phyloP scores from a whole-genome alignment of 768 basidiomycete species.

The Tricholoma bakamatsutake region DNA sequence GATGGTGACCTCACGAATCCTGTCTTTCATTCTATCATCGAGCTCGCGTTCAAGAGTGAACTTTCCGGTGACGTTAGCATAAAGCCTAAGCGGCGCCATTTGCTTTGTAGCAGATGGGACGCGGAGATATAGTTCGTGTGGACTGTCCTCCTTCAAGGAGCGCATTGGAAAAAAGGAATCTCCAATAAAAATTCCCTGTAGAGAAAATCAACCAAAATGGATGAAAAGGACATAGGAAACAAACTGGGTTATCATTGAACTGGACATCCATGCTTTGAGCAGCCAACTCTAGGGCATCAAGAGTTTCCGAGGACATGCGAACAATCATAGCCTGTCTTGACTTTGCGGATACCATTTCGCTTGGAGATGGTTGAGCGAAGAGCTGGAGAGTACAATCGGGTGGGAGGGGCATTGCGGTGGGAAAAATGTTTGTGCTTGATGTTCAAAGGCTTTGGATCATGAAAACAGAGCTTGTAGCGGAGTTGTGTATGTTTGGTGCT shows the following conservation, averaged over 20 bases:
- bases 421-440: neutral
- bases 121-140: slow-evolving; percentile 72
- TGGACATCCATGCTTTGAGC: slow-evolving; percentile 49
- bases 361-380: slow-evolving; percentile 49
- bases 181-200: slow-evolving; percentile 62
- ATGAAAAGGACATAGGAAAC: slow-evolving; percentile 15
- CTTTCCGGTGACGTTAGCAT: slow-evolving; percentile 71
- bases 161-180: slow-evolving; percentile 59
- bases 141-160: slow-evolving; percentile 42
- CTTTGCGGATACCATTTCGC: slow-evolving; percentile 49
- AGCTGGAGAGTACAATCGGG: slow-evolving; percentile 47
- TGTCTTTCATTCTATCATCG: slow-evolving; percentile 36
- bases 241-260: slow-evolving; percentile 56
- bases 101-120: slow-evolving; percentile 51
- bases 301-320: slow-evolving; percentile 65
- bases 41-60: slow-evolving; percentile 62
- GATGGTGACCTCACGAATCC: slow-evolving; percentile 40
- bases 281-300: slow-evolving; percentile 55
- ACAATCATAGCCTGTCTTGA: slow-evolving; percentile 74
- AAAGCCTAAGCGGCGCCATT: slow-evolving; percentile 62
- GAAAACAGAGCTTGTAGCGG: too few species aligned
- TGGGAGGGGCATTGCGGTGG: slow-evolving; percentile 58
- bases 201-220: slow-evolving; percentile 1
- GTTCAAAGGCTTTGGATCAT: neutral
- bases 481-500: too few species aligned